Evolutionary conservation across 345 rosid species (phyloP).

Genomic region (Anastatica hierochuntica): DNA sequence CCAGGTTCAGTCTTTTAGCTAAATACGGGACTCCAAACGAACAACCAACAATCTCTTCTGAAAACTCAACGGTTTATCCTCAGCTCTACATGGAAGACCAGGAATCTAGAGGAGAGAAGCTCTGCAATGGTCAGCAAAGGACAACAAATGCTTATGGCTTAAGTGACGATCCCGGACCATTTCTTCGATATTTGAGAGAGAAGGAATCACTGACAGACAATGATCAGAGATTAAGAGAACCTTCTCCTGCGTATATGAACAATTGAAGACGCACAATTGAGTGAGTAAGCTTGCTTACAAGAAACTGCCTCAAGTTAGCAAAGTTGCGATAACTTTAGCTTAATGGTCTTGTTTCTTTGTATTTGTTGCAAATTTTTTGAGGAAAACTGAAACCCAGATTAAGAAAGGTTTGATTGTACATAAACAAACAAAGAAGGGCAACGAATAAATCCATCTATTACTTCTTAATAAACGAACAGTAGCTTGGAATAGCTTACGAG

Average conservation of each 20-base stretch:
- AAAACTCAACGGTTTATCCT: conserved; percentile 20
- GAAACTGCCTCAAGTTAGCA: background rate
- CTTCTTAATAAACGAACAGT: too few relatives aligned
- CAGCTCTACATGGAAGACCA: conserved; percentile 22
- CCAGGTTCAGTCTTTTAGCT: conserved; percentile 38
- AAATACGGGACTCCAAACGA: conserved; percentile 44
- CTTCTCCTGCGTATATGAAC: conserved; percentile 41
- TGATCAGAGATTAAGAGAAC: conserved; percentile 47
- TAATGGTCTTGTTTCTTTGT: background rate
- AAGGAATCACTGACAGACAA: conserved; percentile 59
- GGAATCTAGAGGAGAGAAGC: conserved; percentile 36
- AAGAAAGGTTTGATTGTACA: conserved; percentile 9
- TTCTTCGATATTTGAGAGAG: conserved; percentile 64
- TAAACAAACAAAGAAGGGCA: background rate
- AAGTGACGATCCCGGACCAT: conserved; percentile 53
- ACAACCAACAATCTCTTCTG: conserved; percentile 28
- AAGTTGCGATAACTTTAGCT: background rate
- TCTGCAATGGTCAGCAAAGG: conserved; percentile 37
- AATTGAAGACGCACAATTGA: conserved; percentile 24
- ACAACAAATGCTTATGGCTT: conserved; percentile 37
- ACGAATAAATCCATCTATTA: too few relatives aligned
- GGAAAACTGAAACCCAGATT: background rate
- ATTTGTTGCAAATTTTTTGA: background rate
- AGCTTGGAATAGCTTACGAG: too few relatives aligned
- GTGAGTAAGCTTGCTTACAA: background rate